Base-by-base conservation (phyloP, 495 filamentous ascomycete genomes). In the Penicillium pancosmium region DNA sequence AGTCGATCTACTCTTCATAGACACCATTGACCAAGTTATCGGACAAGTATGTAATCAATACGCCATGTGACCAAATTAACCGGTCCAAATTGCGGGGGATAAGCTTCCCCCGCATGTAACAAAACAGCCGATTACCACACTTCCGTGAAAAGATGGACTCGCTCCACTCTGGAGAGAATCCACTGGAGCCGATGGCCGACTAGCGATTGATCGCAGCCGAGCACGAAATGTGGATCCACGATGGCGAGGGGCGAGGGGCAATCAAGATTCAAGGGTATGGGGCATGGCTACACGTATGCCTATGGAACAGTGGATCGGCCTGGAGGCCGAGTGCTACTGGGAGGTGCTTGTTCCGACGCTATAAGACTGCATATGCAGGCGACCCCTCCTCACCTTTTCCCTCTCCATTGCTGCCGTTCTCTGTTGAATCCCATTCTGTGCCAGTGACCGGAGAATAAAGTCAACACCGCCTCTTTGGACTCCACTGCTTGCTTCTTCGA, bases 181-280 rank as follows among this genome's bases (percentile, higher is more conserved):
- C 55, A 41, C 27, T 31, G 27, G 27, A 31, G 66, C 66, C 71
- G 71, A 73, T 56, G 56, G 66, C 66, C 70, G 70, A 73, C 47
- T 63, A 50, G 62, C 70, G 69, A 69, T 60, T 54, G 34, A 57
- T 57, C 25, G 41, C 59, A 59, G 53, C 63, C 59, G 59, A 66
- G 59, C 56, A 65, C 59, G 56, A 62, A 55, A 62, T 54, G 50
- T n/a, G 56, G 34, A 33, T n/a, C 15, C 51, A 18, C 44, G 21
- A 49, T 56, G 46, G 48, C 47, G 52, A 51, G 52, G 56, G 4
- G 13, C 43, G 31, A 34, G 43, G 41, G 41, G 41, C 41, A 10
- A 16, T n/a, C 27, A 9, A 31, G 31, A 18, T 13, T 52, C 33
- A 36, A 34, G n/a, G 2, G 19, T 21, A 21, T 21, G 41, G 50